These are phyloP conservation scores for Aspergillus versicolor DNA, from an alignment of 2,329 filamentous ascomycete species.

Conservation along the genomic window DNA sequence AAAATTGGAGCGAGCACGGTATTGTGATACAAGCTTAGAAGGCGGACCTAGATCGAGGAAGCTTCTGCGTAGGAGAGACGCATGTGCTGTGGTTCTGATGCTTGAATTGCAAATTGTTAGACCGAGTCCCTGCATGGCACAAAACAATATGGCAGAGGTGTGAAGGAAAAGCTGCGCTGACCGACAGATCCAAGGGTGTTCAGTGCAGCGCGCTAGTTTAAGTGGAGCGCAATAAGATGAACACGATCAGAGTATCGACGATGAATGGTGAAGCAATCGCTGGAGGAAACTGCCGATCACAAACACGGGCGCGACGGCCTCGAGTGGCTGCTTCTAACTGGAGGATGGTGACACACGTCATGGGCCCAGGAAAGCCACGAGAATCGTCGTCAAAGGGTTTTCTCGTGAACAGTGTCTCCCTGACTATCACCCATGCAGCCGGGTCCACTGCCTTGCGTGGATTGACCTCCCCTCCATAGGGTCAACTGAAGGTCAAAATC, in stretches of 20 bases:
- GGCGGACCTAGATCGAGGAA: too few species aligned
- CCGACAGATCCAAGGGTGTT: not conserved
- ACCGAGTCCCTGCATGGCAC: too few species aligned
- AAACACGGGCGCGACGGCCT: not conserved
- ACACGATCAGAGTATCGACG: slow-evolving; percentile 2
- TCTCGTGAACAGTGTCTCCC: too few species aligned
- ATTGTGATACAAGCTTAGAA: not conserved
- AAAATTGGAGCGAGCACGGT: not conserved
- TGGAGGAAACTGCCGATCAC: slow-evolving; percentile 1
- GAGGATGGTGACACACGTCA: not conserved
- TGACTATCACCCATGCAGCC: too few species aligned
- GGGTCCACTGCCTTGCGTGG: too few species aligned
- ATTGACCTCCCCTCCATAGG: too few species aligned
- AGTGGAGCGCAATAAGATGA: not conserved
- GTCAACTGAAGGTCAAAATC: too few species aligned
- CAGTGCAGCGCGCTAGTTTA: not conserved
- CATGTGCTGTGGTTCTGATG: too few species aligned
- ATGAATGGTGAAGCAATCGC: slow-evolving; percentile 1
- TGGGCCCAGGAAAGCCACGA: not conserved
- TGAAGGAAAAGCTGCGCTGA: not conserved
- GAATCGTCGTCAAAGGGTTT: not conserved
- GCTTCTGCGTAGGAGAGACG: not conserved
- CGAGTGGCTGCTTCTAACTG: not conserved
- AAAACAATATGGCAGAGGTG: not conserved
- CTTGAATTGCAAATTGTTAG: too few species aligned